A percentile compares a stretch with the other conserved stretches of the same genome.
Conservation (phyloP, 2,329 filamentous ascomycete genomes). For the Myriangium duriaei region DNA sequence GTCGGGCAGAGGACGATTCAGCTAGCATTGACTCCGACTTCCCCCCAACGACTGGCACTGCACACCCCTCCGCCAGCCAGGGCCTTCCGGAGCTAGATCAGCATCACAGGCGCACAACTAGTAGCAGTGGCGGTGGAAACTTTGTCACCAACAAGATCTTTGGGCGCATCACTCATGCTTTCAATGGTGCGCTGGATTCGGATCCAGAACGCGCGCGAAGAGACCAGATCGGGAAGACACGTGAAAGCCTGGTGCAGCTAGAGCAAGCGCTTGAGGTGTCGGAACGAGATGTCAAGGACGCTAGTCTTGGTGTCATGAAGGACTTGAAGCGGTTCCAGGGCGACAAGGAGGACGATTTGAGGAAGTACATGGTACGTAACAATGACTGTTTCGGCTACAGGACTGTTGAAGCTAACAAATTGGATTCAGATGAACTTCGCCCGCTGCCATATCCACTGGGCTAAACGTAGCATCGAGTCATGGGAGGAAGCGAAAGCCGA, state of each 20-base stretch:
- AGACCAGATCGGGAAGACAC: conserved; percentile 91
- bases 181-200: conserved; percentile 90
- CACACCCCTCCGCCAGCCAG: conserved; percentile 56
- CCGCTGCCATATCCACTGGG: conserved; percentile 88
- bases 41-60: conserved; percentile 62
- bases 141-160: conserved; percentile 92
- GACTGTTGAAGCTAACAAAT: no score
- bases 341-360: conserved; percentile 91
- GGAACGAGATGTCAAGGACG: conserved; percentile 85
- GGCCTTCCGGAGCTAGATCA: conserved; percentile 42
- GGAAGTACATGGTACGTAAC: conserved; percentile 86
- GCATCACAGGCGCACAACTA: conserved; percentile 66
- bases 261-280: conserved; percentile 84
- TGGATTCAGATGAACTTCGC: conserved; percentile 85
- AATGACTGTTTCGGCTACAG: no score
- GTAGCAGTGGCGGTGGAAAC: conserved; percentile 46
- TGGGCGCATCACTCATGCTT: conserved; percentile 84
- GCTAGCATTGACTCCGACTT: conserved; percentile 73
- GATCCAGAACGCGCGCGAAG: conserved; percentile 86
- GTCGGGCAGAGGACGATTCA: conserved; percentile 19
- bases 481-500: conserved; percentile 86
- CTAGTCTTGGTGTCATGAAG: conserved; percentile 73
- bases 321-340: conserved; percentile 86
- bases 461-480: conserved; percentile 75
- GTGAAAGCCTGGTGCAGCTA: conserved; percentile 71